A percentile compares a stretch with the other conserved stretches of the same genome.
These are phyloP conservation scores for Tephrocybe sp. DNA, from an alignment of 768 basidiomycete species.

Conservation along the genomic window DNA sequence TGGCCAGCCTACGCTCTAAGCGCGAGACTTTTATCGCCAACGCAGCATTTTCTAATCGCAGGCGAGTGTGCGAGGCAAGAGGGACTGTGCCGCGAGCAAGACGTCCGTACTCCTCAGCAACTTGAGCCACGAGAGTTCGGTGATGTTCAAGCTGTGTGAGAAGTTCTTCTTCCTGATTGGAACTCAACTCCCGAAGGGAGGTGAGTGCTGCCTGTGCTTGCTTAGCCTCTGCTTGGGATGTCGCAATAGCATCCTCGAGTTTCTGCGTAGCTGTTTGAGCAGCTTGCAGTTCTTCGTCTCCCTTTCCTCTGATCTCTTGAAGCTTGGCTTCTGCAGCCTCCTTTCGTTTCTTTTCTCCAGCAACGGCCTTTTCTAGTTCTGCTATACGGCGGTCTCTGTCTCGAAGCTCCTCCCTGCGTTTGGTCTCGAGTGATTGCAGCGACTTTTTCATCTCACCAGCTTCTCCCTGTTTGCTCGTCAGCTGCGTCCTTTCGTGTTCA, in stretches of 20 bases:
- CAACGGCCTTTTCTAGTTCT: slow-evolving; percentile 55
- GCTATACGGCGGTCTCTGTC: slow-evolving; percentile 53
- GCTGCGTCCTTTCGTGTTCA: slow-evolving; percentile 58
- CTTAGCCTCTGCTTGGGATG: slow-evolving; percentile 35
- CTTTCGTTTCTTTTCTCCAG: slow-evolving; percentile 49
- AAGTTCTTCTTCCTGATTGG: slow-evolving; percentile 44
- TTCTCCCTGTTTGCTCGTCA: slow-evolving; percentile 53
- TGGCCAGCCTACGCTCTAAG: slow-evolving; percentile 67
- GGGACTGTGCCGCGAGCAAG: slow-evolving; percentile 46
- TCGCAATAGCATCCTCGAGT: slow-evolving; percentile 37
- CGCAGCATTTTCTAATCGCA: slow-evolving; percentile 39
- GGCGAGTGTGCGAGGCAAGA: slow-evolving; percentile 29
- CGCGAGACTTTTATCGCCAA: slow-evolving; percentile 47
- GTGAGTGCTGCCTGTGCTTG: slow-evolving; percentile 32
- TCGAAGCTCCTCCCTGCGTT: slow-evolving; percentile 52
- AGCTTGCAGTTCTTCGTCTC: slow-evolving; percentile 38
- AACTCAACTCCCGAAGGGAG: slow-evolving; percentile 28
- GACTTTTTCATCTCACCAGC: slow-evolving; percentile 49
- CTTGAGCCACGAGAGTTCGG: slow-evolving; percentile 41
- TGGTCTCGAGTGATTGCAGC: slow-evolving; percentile 47
- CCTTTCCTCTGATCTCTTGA: slow-evolving; percentile 41
- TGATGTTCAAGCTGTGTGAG: slow-evolving; percentile 52
- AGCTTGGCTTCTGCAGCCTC: slow-evolving; percentile 46
- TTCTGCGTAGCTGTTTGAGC: slow-evolving; percentile 31
- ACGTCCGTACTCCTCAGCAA: slow-evolving; percentile 55